These are phyloP conservation scores for Thalassiosira livingstoniorum DNA, from an alignment of 352 stramenopile species.

Conservation along the genomic window DNA sequence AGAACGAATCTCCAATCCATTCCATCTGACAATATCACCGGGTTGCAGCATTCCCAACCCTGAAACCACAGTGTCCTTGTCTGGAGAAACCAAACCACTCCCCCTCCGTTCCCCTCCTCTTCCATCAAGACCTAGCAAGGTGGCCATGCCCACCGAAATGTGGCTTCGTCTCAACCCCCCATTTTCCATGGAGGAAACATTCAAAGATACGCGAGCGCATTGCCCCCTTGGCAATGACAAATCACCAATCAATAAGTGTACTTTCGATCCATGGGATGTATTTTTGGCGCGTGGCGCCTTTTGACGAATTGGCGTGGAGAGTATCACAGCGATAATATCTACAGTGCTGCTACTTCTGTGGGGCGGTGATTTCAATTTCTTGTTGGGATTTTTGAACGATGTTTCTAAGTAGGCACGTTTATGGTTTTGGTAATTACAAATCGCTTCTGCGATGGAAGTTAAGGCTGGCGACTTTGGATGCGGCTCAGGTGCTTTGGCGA, in stretches of 20 bases:
- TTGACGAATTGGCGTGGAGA: conserved; percentile 18
- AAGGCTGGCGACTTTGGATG: too few relatives aligned
- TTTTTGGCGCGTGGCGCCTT: not conserved
- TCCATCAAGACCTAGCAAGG: not conserved
- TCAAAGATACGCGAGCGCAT: conserved; percentile 17
- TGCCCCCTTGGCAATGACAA: conserved; percentile 2
- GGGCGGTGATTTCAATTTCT: too few relatives aligned
- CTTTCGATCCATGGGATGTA: not conserved
- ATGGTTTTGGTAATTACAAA: too few relatives aligned
- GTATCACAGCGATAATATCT: conserved; percentile 11
- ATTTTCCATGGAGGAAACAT: conserved; percentile 1
- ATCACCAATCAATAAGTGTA: conserved; percentile 25
- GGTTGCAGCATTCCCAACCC: conserved; percentile 3
- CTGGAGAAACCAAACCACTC: too few relatives aligned
- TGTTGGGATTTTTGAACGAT: not conserved
- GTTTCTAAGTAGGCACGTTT: too few relatives aligned
- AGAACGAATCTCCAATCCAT: conserved; percentile 24
- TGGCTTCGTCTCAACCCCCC: not conserved
- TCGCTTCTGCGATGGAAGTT: too few relatives aligned
- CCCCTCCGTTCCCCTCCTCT: too few relatives aligned
- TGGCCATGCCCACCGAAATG: not conserved
- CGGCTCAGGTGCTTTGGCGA: too few relatives aligned
- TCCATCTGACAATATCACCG: conserved; percentile 32
- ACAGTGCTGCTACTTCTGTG: not conserved
- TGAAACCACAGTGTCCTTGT: too few relatives aligned